Evolutionary conservation across 495 filamentous ascomycete genomes (phyloP).

Genomic region (Aspergillus hancockii): DNA sequence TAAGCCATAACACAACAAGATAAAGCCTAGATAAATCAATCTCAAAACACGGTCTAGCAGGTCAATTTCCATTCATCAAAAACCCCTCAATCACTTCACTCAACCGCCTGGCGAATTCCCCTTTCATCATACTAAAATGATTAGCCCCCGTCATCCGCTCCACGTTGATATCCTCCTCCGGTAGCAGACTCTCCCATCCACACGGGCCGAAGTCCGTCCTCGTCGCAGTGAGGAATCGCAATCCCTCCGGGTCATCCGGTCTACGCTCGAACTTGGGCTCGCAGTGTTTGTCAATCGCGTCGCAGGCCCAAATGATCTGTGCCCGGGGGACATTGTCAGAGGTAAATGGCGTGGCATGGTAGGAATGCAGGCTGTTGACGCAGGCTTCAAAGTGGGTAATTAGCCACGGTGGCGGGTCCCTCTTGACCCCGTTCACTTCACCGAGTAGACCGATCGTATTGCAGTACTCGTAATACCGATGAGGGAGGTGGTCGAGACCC

Average conservation of each 20-base stretch:
- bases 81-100: slow-evolving; percentile 2
- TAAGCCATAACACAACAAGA: no score
- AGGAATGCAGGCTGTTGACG: slow-evolving; percentile 34
- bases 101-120: background rate
- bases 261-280: slow-evolving; percentile 19
- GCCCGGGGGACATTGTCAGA: slow-evolving; percentile 17
- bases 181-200: slow-evolving; percentile 34
- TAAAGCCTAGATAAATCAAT: background rate
- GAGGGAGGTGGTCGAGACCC: slow-evolving; percentile 30
- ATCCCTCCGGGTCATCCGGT: slow-evolving; percentile 33
- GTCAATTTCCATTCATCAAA: slow-evolving; percentile 2
- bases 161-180: slow-evolving; percentile 24
- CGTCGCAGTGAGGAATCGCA: slow-evolving; percentile 37
- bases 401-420: slow-evolving; percentile 31
- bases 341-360: slow-evolving; percentile 27
- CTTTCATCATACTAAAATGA: slow-evolving; percentile 38
- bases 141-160: slow-evolving; percentile 32
- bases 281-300: slow-evolving; percentile 26
- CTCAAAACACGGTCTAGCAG: background rate
- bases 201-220: slow-evolving; percentile 34
- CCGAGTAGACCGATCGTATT: slow-evolving; percentile 48
- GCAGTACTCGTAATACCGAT: slow-evolving; percentile 35
- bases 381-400: slow-evolving; percentile 35
- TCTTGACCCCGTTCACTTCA: slow-evolving; percentile 32
- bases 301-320: slow-evolving; percentile 31